Evolutionary conservation across 805 yeast species (phyloP).

Genomic region (Zygoascus bituminiphila): DNA sequence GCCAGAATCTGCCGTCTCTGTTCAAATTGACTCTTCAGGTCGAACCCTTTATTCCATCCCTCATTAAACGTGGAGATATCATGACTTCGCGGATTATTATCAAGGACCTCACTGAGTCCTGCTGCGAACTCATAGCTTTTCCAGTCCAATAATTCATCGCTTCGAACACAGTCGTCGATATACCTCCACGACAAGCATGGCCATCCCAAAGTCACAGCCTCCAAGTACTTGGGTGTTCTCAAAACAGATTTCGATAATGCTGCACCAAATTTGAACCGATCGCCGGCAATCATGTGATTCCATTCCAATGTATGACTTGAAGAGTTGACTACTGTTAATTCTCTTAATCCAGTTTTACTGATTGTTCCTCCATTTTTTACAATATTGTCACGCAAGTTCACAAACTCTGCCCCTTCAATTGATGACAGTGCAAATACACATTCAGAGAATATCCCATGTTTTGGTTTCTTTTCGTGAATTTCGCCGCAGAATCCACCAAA

Average conservation of each 20-base stretch:
- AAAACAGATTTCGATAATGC: conserved; percentile 49
- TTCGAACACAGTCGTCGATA: conserved; percentile 41
- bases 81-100: conserved; percentile 19
- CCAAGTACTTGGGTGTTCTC: conserved; percentile 69
- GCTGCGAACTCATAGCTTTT: conserved; percentile 56
- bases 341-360: conserved; percentile 15
- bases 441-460: conserved; percentile 9
- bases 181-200: conserved; percentile 62
- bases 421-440: conserved; percentile 17
- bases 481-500: background rate
- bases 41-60: conserved; percentile 15
- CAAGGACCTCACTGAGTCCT: conserved; percentile 50
- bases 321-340: conserved; percentile 12
- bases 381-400: conserved; percentile 5
- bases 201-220: conserved; percentile 76
- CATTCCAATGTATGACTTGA: conserved; percentile 1
- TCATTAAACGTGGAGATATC: conserved; percentile 18
- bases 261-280: conserved; percentile 45
- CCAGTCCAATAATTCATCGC: conserved; percentile 34
- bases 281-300: background rate
- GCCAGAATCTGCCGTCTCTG: conserved; percentile 16
- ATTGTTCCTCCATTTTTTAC: conserved; percentile 17
- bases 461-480: background rate
- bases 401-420: conserved; percentile 11
- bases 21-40: conserved; percentile 22